A percentile compares a stretch with the other conserved stretches of the same genome.
These are phyloP conservation scores for Akanthomyces muscarius DNA, from an alignment of 2,329 filamentous ascomycete genomes.

Conservation along the genomic window DNA sequence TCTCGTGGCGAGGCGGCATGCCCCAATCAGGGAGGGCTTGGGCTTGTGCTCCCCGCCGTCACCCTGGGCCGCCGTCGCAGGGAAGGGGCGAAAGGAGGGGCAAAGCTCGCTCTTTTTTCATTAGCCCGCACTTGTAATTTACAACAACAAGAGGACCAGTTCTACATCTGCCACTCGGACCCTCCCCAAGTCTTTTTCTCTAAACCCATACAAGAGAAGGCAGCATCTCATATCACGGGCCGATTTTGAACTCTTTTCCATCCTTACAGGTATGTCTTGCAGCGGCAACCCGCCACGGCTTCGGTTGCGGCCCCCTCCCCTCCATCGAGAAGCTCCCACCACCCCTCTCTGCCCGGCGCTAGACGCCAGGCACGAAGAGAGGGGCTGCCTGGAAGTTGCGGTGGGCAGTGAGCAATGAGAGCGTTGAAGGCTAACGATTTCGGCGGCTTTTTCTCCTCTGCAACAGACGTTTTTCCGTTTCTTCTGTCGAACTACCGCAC, in stretches of 20 bases:
- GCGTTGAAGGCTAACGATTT: constrained; percentile 8
- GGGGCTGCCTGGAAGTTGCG: constrained; percentile 16
- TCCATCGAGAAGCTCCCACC: constrained; percentile 11
- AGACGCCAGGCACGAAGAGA: constrained; percentile 7
- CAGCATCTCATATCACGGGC: constrained; percentile 3
- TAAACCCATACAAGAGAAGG: background rate
- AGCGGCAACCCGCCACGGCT: background rate
- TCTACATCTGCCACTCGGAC: constrained; percentile 11
- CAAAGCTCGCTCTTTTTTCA: constrained; percentile 16
- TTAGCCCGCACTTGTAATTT: constrained; percentile 18
- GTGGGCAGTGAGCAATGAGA: constrained; percentile 10
- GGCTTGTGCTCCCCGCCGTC: constrained; percentile 10
- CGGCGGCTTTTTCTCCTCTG: background rate
- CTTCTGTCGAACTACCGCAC: constrained; percentile 13
- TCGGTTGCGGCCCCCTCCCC: background rate
- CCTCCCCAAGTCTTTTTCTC: background rate
- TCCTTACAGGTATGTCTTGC: constrained; percentile 5
- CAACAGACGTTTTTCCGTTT: constrained; percentile 3
- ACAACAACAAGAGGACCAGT: constrained; percentile 16
- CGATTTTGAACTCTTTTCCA: background rate
- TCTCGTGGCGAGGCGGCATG: background rate
- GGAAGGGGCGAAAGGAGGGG: constrained; percentile 18
- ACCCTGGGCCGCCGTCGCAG: background rate
- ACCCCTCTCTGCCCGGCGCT: constrained; percentile 9
- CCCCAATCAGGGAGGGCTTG: constrained; percentile 10